Percentiles rank a stretch among this genome's conserved stretches.
Conservation (phyloP, 176 grass and related monocot species). For the Eleusine indica region DNA sequence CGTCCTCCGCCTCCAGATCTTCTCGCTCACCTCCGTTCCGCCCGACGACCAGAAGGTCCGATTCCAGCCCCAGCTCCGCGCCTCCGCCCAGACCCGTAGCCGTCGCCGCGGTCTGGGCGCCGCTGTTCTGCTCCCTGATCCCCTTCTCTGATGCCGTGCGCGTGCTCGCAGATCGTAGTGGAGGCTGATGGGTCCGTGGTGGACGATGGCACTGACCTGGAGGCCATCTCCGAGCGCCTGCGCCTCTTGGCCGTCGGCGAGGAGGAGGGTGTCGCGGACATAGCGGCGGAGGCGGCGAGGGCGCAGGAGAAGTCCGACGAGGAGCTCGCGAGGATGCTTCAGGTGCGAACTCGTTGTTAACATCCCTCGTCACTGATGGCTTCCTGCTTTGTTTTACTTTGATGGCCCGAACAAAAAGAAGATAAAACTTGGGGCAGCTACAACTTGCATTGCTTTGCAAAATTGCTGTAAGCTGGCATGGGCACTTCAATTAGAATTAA, state of each 20-base stretch:
- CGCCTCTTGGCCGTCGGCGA: constrained; percentile 54
- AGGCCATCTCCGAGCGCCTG: constrained; percentile 57
- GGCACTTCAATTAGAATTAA: not conserved
- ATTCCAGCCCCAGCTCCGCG: not conserved
- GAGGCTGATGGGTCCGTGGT: constrained; percentile 61
- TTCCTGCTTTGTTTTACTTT: not conserved
- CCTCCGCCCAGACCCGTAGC: not conserved
- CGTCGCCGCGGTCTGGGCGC: not conserved
- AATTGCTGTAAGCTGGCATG: not conserved
- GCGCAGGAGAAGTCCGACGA: constrained; percentile 70
- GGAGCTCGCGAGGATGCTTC: constrained; percentile 73
- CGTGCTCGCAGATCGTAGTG: constrained; percentile 57
- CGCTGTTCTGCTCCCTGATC: not conserved
- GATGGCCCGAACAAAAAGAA: not conserved
- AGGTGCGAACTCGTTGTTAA: constrained; percentile 44
- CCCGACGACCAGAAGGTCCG: constrained; percentile 82
- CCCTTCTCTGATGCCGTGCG: not conserved
- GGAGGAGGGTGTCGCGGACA: constrained; percentile 8
- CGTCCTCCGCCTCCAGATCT: constrained; percentile 68
- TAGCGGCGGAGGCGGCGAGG: constrained; percentile 23
- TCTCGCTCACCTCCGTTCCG: constrained; percentile 84
- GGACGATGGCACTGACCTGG: constrained; percentile 64
- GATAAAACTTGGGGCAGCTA: not conserved
- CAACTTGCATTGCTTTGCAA: not conserved
- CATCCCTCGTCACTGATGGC: not conserved